A percentile compares a stretch with the other conserved stretches of the same genome.
Conservation (phyloP, 23 red algal species). For the Gracilariopsis chorda region DNA sequence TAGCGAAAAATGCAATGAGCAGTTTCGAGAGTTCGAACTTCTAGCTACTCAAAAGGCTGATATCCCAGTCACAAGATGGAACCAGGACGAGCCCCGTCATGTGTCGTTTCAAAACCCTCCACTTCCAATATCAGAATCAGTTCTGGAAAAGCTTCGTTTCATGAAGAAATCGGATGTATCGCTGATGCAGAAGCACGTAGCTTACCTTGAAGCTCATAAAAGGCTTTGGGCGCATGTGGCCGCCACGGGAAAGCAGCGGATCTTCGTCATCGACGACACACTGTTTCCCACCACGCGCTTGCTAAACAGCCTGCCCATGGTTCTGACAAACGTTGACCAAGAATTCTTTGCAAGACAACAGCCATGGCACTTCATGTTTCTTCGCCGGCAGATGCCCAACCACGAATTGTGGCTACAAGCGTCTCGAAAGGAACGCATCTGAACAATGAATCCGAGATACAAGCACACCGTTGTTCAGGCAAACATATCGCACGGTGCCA, state of each 20-base stretch:
- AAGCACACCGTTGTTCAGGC: conserved; percentile 47
- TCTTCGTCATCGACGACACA: conserved; percentile 56
- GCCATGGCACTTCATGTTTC: conserved; percentile 78
- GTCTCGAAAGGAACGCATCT: conserved; percentile 47
- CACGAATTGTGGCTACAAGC: background rate
- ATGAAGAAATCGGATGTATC: background rate
- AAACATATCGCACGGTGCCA: conserved; percentile 62
- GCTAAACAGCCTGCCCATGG: conserved; percentile 12
- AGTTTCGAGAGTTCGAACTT: conserved; percentile 33
- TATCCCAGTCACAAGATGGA: conserved; percentile 4
- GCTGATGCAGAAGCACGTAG: conserved; percentile 26
- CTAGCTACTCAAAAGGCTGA: background rate
- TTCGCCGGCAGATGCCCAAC: conserved; percentile 40
- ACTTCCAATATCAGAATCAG: background rate
- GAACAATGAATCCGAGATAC: conserved; percentile 31
- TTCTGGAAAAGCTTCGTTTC: background rate
- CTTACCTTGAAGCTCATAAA: conserved; percentile 48
- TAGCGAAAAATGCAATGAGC: conserved; percentile 20
- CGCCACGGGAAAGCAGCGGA: conserved; percentile 16
- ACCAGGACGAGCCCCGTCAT: background rate
- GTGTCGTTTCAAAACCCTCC: conserved; percentile 17
- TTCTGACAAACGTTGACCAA: conserved; percentile 47
- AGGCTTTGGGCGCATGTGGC: conserved; percentile 30
- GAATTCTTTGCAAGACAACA: conserved; percentile 47
- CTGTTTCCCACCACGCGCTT: conserved; percentile 50